These are phyloP conservation scores for Lentinula novae-zelandiae DNA, from an alignment of 1,284 basidiomycete species.

Conservation along the genomic window DNA sequence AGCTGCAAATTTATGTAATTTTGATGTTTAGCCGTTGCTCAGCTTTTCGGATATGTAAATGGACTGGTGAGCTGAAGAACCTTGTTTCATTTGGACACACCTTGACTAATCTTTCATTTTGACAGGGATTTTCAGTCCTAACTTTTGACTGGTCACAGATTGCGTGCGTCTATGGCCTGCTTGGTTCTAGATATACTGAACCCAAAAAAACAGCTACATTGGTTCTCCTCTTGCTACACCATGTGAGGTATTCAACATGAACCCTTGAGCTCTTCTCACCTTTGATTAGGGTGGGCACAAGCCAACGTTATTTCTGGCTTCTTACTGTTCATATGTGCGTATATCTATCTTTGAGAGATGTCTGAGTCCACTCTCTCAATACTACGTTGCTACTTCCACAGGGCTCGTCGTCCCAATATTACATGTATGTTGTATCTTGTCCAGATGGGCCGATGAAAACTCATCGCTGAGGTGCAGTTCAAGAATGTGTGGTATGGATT, in stretches of 20 bases:
- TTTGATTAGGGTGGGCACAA: constrained; percentile 32
- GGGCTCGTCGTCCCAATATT: constrained; percentile 68
- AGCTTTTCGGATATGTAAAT: constrained; percentile 43
- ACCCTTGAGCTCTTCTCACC: not conserved
- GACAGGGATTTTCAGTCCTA: constrained; percentile 38
- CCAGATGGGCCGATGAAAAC: not conserved
- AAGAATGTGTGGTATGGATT: constrained; percentile 60
- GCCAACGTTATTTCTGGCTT: constrained; percentile 80
- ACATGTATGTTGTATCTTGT: constrained; percentile 34
- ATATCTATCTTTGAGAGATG: not conserved
- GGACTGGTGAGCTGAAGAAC: constrained; percentile 46
- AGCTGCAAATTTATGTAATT: not conserved
- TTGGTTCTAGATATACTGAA: not conserved
- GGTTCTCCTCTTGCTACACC: constrained; percentile 53
- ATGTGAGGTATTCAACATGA: constrained; percentile 27
- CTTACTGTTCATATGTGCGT: constrained; percentile 60
- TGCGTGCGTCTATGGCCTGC: constrained; percentile 32
- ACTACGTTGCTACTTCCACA: constrained; percentile 12
- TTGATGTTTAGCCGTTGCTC: constrained; percentile 30
- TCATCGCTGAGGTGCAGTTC: constrained; percentile 31
- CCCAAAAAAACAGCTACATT: constrained; percentile 31
- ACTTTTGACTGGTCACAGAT: constrained; percentile 57
- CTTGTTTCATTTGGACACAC: not conserved
- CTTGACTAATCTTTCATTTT: no score
- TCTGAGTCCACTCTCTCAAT: not conserved